Base-by-base conservation (phyloP, 2,329 filamentous ascomycete species). In the Neoascochyta sp. region DNA sequence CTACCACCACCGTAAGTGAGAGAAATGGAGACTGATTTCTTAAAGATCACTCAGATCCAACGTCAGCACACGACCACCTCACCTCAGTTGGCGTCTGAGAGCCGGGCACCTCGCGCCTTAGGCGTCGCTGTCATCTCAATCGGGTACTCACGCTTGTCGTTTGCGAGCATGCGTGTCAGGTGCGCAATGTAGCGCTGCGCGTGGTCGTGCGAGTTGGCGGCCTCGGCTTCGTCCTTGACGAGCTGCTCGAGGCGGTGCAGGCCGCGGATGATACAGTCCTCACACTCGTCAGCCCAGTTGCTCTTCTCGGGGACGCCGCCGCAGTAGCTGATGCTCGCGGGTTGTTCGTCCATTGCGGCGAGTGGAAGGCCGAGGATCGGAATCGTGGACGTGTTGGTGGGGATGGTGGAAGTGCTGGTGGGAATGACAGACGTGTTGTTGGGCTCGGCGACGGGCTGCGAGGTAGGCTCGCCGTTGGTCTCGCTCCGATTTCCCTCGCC, bases 201-300 rank as follows among this genome's bases (percentile, higher is more conserved):
- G 5, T 47, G 24, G n/a, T 33, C 43, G 26, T 37, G 47, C 31
- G 34, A 43, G 2, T 41, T 24, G 14, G 56, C 44, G 1, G 29
- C 30, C 7, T 32, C 28, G 19, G 35, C 24, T 31, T 60, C 55
- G 20, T 62, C 58, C 6, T 39, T 16, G n/a, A 54, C 55, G n/a
- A 62, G 29, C 36, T 62, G 56, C 39, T 60, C 55, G 3, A 62
- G 43, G 12, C 42, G 41, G 33, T 43, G 17, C 14, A 52, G 27
- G 4, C 41, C 36, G 9, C 45, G 43, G 21, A 57, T 53, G 14
- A 57, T 27, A 6, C 28, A 18, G 2, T 52, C 49, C 27, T 56
- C 51, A 1, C 58, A 32, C n/a, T 60, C 54, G 12, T 56, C 55
- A 12, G 47, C 51, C 57, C 57, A 62, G 15, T 52, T 58, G 30